Evolutionary conservation across 2,329 filamentous ascomycete genomes (phyloP).

Genomic region (Neofusicoccum sp.): DNA sequence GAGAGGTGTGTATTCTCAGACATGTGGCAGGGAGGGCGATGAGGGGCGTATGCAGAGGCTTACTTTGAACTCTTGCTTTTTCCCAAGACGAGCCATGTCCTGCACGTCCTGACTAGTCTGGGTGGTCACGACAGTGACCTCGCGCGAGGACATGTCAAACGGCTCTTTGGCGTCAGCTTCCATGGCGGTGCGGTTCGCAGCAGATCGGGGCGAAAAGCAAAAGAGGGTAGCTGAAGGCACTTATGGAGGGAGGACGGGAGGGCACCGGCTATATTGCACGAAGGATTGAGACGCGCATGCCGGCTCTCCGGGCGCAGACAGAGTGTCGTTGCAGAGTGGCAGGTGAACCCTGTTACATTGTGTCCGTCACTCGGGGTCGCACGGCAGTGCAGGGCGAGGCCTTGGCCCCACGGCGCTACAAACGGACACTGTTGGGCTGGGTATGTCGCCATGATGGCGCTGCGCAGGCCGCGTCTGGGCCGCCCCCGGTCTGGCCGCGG

Average conservation of each 20-base stretch:
- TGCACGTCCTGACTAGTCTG: not conserved
- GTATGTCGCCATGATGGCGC: not conserved
- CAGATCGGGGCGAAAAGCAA: not conserved
- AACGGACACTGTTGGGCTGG: not conserved
- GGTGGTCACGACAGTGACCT: not conserved
- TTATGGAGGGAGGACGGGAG: not conserved
- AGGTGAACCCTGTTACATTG: not conserved
- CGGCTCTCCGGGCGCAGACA: not conserved
- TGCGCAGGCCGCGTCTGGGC: not conserved
- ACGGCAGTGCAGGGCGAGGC: not conserved
- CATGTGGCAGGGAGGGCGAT: too few relatives aligned
- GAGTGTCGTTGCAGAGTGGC: not conserved
- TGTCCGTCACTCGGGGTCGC: too few relatives aligned
- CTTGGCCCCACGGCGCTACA: not conserved
- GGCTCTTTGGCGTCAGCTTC: not conserved
- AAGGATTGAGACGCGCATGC: not conserved
- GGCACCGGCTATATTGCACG: not conserved
- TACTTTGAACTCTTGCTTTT: constrained; percentile 49
- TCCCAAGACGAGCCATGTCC: constrained; percentile 52
- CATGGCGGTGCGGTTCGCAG: not conserved
- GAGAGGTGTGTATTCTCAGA: too few relatives aligned
- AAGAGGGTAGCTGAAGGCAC: not conserved
- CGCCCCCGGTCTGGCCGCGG: not conserved
- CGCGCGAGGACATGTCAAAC: not conserved
- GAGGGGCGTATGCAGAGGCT: not conserved